Evolutionary conservation across 2,329 filamentous ascomycete species (phyloP), one percentile per base, ranked within the genome.

Genomic region (Hymenoscyphus scutula): DNA sequence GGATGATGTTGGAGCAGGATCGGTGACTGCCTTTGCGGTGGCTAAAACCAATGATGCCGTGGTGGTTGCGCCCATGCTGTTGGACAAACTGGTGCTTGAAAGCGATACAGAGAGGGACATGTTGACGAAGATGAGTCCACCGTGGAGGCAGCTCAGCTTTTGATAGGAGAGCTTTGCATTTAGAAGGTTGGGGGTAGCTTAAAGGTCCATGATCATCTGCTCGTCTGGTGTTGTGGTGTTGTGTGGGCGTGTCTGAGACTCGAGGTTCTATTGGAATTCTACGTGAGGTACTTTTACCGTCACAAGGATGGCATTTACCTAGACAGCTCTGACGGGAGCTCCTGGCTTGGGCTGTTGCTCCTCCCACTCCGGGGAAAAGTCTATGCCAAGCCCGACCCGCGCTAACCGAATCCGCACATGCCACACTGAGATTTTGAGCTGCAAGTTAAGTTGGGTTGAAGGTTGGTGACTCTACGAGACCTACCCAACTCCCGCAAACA

Each of bases 1-100:
- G 53, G 84, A 81, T 17, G 76, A 78, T 70, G 64, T 75, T 72
- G 53, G 74, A 73, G 62, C 77, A 73, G 65, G 76, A 70, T 67
- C 74, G 71, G 30, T 62, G 32, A 63, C 48, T n/a, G 59, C 38
- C 38, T 58, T 63, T 41, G 60, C 56, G 30, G 71, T 68, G 38
- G 62, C 65, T 34, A 66, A 19, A 54, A 66, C 64, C 61, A 67
- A 56, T 45, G 53, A 68, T 51, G 66, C 63, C 23, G 69, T 60
- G 53, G 45, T 51, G 19, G 19, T 51, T 23, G 11, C 19, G 7
- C 8, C 23, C 69, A 71, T 68, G 55, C 62, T 64, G 59, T 48
- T 63, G 32, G 65, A 53, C 60, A 67, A 65, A 63, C 62, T 68
- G 56, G 62, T 64, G 64, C 60, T 68, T 60, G 62, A 53, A 68